These are phyloP conservation scores for Chlamydomonas sp. DNA, from an alignment of 139 green algal genomes.

Conservation along the genomic window DNA sequence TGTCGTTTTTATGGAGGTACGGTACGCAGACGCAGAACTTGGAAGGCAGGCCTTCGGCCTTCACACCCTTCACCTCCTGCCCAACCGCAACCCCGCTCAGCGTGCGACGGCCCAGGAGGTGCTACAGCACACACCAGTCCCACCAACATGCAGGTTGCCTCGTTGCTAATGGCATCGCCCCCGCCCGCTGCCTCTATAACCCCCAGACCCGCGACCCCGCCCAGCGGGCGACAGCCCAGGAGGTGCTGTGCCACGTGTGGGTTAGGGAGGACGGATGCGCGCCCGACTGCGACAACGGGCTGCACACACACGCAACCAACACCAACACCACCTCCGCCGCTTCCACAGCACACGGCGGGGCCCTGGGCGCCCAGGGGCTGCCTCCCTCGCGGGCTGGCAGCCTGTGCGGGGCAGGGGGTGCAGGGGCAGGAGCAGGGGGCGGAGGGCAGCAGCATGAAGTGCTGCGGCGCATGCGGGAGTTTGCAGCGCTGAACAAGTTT, in stretches of 20 bases:
- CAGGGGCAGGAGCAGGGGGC: background rate
- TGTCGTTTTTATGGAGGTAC: too few species aligned
- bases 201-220: constrained; percentile 62
- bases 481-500: constrained; percentile 93
- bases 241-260: constrained; percentile 85
- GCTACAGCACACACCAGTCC: constrained; percentile 79
- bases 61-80: background rate
- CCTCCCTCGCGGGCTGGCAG: too few species aligned
- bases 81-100: constrained; percentile 69
- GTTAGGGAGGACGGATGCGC: constrained; percentile 83
- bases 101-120: constrained; percentile 74
- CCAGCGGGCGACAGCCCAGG: constrained; percentile 75
- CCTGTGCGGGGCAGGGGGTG: too few species aligned
- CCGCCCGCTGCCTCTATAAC: too few species aligned
- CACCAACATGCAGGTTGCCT: too few species aligned
- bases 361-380: too few species aligned
- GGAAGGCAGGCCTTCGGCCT: too few species aligned
- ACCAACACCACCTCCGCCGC: background rate
- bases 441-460: constrained; percentile 55
- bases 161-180: too few species aligned
- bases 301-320: constrained; percentile 44
- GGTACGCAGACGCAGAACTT: too few species aligned
- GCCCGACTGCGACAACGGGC: constrained; percentile 66
- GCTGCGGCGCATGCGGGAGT: constrained; percentile 83
- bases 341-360: too few species aligned